A percentile compares a stretch with the other conserved stretches of the same genome.
These are phyloP conservation scores for Gynandropsis gynandra DNA, from an alignment of 345 rosid species.

Conservation along the genomic window DNA sequence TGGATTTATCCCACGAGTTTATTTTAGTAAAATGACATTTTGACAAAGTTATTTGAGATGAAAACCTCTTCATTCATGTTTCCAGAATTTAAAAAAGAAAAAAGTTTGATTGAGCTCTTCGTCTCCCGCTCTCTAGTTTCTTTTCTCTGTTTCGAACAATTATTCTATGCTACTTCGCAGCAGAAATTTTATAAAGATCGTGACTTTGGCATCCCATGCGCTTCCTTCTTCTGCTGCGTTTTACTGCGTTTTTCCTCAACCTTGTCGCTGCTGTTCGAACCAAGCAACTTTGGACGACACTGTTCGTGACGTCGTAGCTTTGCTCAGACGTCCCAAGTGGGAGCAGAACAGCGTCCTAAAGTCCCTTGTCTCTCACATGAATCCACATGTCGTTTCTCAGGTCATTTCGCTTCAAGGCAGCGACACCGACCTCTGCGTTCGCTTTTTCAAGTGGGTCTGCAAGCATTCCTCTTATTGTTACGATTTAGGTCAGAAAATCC, in stretches of 20 bases:
- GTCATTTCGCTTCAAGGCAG: constrained; percentile 29
- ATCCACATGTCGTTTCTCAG: constrained; percentile 32
- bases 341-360: constrained; percentile 26
- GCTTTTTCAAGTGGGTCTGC: constrained; percentile 40
- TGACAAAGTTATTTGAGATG: too few relatives aligned
- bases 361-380: constrained; percentile 39
- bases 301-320: constrained; percentile 19
- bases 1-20: too few relatives aligned
- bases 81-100: neutral
- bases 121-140: neutral
- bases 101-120: neutral
- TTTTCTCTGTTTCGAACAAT: neutral
- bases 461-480: constrained; percentile 41
- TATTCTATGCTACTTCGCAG: constrained; percentile 32
- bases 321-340: constrained; percentile 32
- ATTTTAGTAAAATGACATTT: too few relatives aligned
- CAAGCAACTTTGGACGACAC: constrained; percentile 13
- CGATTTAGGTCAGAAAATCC: constrained; percentile 26
- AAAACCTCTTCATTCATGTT: too few relatives aligned
- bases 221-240: constrained; percentile 6
- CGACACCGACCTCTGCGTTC: constrained; percentile 19
- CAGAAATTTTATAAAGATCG: constrained; percentile 23
- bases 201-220: constrained; percentile 12
- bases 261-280: neutral
- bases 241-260: constrained; percentile 19